Evolutionary conservation across 2,329 filamentous ascomycete species (phyloP).

Genomic region (Fusarium ambrosium): DNA sequence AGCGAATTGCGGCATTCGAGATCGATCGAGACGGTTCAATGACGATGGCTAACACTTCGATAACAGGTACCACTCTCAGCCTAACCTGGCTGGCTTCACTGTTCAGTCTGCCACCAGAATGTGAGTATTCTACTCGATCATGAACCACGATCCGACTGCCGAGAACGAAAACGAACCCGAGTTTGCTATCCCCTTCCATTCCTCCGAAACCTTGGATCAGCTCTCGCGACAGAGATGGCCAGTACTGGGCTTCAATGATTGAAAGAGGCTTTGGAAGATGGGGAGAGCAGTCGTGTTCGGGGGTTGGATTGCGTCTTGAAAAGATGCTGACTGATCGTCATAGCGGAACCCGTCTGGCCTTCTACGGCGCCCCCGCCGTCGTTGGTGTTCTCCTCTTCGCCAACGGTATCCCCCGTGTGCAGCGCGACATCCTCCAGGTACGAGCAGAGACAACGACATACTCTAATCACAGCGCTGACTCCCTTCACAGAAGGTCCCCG

Average conservation of each 20-base stretch:
- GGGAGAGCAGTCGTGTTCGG: neutral
- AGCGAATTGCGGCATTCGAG: slow-evolving; percentile 10
- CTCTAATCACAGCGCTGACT: slow-evolving; percentile 39
- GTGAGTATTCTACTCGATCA: slow-evolving; percentile 60
- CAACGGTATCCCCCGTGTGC: slow-evolving; percentile 72
- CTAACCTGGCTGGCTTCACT: slow-evolving; percentile 68
- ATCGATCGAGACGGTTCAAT: neutral
- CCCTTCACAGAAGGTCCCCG: slow-evolving; percentile 65
- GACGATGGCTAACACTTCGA: slow-evolving; percentile 46
- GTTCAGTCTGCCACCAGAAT: slow-evolving; percentile 60
- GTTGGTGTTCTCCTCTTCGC: slow-evolving; percentile 71
- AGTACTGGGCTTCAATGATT: neutral
- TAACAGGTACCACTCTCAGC: slow-evolving; percentile 70
- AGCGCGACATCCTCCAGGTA: slow-evolving; percentile 71
- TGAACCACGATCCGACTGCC: neutral
- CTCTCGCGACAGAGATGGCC: slow-evolving; percentile 1
- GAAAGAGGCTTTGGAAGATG: neutral
- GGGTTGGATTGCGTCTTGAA: neutral
- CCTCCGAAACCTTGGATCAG: slow-evolving; percentile 30
- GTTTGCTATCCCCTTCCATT: slow-evolving; percentile 34
- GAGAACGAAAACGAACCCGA: slow-evolving; percentile 23
- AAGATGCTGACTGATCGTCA: slow-evolving; percentile 30
- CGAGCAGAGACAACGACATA: slow-evolving; percentile 20
- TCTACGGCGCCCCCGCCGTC: slow-evolving; percentile 70
- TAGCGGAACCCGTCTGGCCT: slow-evolving; percentile 66